phyloP scores from a whole-genome alignment of 2,329 filamentous ascomycete genomes.

The Colletotrichum sp. region DNA sequence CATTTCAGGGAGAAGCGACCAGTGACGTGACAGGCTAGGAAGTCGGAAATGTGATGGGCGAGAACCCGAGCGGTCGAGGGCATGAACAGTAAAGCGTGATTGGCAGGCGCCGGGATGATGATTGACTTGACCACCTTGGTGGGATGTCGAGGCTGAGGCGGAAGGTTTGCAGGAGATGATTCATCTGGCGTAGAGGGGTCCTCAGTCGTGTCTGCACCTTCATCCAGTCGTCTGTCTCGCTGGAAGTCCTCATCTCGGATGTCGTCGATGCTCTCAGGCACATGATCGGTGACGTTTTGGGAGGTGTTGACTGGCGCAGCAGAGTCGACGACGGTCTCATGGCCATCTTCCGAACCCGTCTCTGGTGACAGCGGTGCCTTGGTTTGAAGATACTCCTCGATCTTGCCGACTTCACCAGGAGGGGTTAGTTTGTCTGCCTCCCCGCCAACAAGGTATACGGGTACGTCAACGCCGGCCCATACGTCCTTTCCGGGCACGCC shows the following conservation, averaged over 20 bases:
- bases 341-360: conserved; percentile 21
- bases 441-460: conserved; percentile 80
- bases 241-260: conserved; percentile 43
- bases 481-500: conserved; percentile 72
- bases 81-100: conserved; percentile 84
- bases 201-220: conserved; percentile 42
- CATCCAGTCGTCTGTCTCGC: conserved; percentile 27
- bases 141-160: conserved; percentile 54
- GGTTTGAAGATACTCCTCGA: conserved; percentile 44
- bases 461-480: conserved; percentile 76
- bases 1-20: conserved; percentile 81
- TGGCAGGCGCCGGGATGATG: conserved; percentile 77
- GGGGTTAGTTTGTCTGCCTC: conserved; percentile 79
- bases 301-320: conserved; percentile 52
- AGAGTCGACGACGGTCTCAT: conserved; percentile 48
- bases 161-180: conserved; percentile 40
- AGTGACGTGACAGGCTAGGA: conserved; percentile 77
- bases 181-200: conserved; percentile 54
- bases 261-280: conserved; percentile 41
- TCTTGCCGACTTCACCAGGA: conserved; percentile 72
- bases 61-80: conserved; percentile 77
- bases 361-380: conserved; percentile 3
- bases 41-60: conserved; percentile 82
- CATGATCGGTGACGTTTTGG: conserved; percentile 30
- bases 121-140: conserved; percentile 67